phyloP scores from a whole-genome alignment of 495 filamentous ascomycete genomes.

The Tetracladium setigerum region DNA sequence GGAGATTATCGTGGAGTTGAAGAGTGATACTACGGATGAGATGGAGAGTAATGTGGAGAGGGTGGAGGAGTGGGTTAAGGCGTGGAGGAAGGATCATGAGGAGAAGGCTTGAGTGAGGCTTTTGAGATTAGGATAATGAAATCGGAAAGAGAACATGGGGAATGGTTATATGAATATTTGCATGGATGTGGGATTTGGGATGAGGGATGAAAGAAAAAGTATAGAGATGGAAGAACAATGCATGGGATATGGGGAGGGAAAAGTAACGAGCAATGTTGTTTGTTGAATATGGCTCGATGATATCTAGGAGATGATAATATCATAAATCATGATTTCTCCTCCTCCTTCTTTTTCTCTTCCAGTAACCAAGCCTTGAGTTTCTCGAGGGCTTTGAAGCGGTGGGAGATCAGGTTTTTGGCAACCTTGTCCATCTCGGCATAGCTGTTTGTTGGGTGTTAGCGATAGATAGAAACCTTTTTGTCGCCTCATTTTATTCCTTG shows the following conservation, averaged over 20 bases:
- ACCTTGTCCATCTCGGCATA: conserved; percentile 93
- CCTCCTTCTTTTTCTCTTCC: conserved; percentile 23
- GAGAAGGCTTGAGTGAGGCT: background rate
- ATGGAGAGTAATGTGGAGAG: conserved; percentile 82
- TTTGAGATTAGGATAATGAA: conserved; percentile 1
- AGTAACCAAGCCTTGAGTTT: conserved; percentile 82
- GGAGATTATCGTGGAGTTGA: conserved; percentile 85
- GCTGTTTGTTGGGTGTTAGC: conserved; percentile 21
- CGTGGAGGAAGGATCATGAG: conserved; percentile 65
- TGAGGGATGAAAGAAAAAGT: no score
- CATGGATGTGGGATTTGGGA: no score
- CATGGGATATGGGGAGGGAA: no score
- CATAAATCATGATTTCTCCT: no score
- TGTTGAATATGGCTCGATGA: no score
- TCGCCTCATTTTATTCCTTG: conserved; percentile 1
- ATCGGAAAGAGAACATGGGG: no score
- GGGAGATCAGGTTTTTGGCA: conserved; percentile 89
- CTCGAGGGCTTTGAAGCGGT: conserved; percentile 75
- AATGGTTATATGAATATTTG: background rate
- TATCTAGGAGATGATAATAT: no score
- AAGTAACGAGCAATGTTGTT: no score
- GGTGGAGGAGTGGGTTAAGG: conserved; percentile 71
- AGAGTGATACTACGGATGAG: conserved; percentile 72
- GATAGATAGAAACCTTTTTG: no score
- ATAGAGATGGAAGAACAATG: no score